phyloP scores from a whole-genome alignment of 202 grass and related monocot species.

The Carex arenaria region DNA sequence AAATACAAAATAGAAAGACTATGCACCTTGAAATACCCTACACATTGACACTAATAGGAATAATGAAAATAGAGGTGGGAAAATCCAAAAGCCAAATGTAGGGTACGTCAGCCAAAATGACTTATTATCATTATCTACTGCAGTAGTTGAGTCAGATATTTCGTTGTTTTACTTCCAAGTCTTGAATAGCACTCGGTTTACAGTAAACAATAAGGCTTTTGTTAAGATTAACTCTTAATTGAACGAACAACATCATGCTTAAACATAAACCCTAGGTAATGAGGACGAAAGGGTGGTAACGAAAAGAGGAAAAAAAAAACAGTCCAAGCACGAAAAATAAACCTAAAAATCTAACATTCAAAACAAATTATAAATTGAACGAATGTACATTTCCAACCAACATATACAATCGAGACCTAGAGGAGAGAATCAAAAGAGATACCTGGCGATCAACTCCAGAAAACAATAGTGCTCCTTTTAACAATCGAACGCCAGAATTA shows the following conservation, averaged over 20 bases:
- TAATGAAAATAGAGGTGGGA: not conserved
- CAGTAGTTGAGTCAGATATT: not conserved
- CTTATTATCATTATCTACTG: not conserved
- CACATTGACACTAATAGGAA: not conserved
- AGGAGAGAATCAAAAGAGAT: not conserved
- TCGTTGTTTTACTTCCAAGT: not conserved
- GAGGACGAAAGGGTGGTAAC: not conserved
- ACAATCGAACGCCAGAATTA: not conserved
- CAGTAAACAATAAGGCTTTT: not conserved
- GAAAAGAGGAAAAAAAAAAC: not conserved
- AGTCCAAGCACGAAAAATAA: not conserved
- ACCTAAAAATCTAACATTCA: not conserved
- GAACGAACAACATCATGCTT: not conserved
- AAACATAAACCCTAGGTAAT: conserved; percentile 5
- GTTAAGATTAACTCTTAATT: not conserved
- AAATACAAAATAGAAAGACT: not conserved
- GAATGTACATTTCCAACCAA: not conserved
- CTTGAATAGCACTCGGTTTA: not conserved
- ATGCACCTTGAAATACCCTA: not conserved
- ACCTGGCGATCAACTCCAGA: not conserved
- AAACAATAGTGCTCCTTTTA: not conserved
- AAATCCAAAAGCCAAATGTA: not conserved
- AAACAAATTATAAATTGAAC: not conserved
- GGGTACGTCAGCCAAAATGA: not conserved
- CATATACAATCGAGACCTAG: not conserved